Evolutionary conservation across 2,329 filamentous ascomycete species (phyloP).

Genomic region (Stagonosporopsis rhizophila): DNA sequence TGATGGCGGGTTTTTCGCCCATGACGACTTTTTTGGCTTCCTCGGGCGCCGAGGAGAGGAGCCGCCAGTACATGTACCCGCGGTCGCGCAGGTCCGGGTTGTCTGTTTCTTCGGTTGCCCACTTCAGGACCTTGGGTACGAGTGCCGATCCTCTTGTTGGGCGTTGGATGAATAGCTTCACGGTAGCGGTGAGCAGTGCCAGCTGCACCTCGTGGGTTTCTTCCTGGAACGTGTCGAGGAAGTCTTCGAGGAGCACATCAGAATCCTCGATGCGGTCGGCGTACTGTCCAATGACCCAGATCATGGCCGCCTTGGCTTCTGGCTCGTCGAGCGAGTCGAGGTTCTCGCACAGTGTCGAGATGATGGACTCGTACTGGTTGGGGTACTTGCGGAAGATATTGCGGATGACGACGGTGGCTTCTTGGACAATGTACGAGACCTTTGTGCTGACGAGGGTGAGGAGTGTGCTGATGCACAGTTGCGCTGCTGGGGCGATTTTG

Average conservation of each 20-base stretch:
- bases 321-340: slow-evolving; percentile 96
- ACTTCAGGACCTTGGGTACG: slow-evolving; percentile 93
- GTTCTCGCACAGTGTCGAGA: slow-evolving; percentile 92
- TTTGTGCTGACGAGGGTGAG: slow-evolving; percentile 96
- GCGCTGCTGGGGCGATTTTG: slow-evolving; percentile 95
- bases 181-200: slow-evolving; percentile 90
- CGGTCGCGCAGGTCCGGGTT: slow-evolving; percentile 95
- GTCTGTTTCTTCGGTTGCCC: slow-evolving; percentile 99
- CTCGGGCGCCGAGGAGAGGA: slow-evolving; percentile 89
- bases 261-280: slow-evolving; percentile 97
- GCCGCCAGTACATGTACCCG: slow-evolving; percentile 99
- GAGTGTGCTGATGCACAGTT: slow-evolving; percentile 88
- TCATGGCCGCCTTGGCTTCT: slow-evolving; percentile 97
- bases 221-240: slow-evolving; percentile 90
- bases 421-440: slow-evolving; percentile 97
- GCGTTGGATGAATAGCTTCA: slow-evolving; percentile 96
- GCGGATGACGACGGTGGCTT: slow-evolving; percentile 96
- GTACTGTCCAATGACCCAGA: slow-evolving; percentile 99
- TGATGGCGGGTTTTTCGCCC: slow-evolving; percentile 96
- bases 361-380: slow-evolving; percentile 98
- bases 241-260: slow-evolving; percentile 91
- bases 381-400: slow-evolving; percentile 99
- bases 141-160: slow-evolving; percentile 93
- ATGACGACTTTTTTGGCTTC: slow-evolving; percentile 89
- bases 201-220: slow-evolving; percentile 96